These are phyloP conservation scores for Nakaseomyces bracarensis DNA, from an alignment of 1,139 yeast genomes.

Conservation along the genomic window DNA sequence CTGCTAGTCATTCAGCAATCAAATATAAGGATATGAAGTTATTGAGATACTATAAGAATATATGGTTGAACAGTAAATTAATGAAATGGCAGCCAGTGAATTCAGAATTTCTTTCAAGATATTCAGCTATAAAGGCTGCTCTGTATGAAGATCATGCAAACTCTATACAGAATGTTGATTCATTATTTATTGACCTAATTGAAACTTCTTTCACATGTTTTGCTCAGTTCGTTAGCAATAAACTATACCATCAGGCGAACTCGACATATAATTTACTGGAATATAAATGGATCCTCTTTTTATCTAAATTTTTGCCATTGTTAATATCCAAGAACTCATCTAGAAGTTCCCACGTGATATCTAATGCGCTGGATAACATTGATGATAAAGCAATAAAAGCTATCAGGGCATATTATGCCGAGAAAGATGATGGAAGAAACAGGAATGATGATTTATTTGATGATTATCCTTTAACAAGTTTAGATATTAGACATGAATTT, in stretches of 20 bases:
- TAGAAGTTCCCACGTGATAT: conserved; percentile 20
- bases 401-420: conserved; percentile 28
- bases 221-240: conserved; percentile 32
- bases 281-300: conserved; percentile 29
- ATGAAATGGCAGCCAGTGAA: conserved; percentile 25
- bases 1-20: conserved; percentile 13
- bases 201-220: conserved; percentile 32
- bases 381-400: conserved; percentile 31
- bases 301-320: conserved; percentile 29
- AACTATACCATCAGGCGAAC: conserved; percentile 30
- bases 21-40: conserved; percentile 28
- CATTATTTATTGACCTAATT: conserved; percentile 25
- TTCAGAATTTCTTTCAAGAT: conserved; percentile 24
- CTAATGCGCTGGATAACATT: conserved; percentile 25
- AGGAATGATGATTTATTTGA: conserved; percentile 33
- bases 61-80: conserved; percentile 31
- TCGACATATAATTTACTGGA: conserved; percentile 27
- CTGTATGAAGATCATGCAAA: conserved; percentile 16
- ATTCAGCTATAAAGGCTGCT: conserved; percentile 22
- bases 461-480: conserved; percentile 41
- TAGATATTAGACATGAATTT: conserved; percentile 50
- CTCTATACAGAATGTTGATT: conserved; percentile 14
- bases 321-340: conserved; percentile 23
- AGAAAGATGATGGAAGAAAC: conserved; percentile 26
- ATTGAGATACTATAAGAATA: conserved; percentile 29